Percentiles rank a stretch among this genome's conserved stretches.
Conservation (phyloP, 768 basidiomycete genomes). For the Lactarius trivialis region DNA sequence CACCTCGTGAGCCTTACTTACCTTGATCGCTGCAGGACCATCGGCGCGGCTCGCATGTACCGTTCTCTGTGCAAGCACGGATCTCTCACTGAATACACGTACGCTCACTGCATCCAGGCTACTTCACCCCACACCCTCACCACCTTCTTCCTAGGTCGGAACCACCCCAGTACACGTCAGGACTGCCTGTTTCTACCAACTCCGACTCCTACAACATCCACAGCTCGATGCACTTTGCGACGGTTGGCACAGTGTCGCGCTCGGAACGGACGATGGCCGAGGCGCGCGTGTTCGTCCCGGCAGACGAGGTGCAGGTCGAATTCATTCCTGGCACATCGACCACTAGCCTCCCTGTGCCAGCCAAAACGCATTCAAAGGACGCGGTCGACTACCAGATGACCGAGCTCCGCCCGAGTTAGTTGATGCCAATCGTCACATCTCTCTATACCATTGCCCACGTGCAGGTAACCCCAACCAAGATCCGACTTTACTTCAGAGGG, state of each 20-base stretch:
- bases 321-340: not conserved
- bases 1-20: not conserved
- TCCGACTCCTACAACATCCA: not conserved
- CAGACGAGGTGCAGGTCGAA: not conserved
- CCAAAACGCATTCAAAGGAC: not conserved
- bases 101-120: not conserved
- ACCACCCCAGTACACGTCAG: not conserved
- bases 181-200: not conserved
- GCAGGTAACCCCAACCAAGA: not conserved
- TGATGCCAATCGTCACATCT: not conserved
- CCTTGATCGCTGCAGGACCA: not conserved
- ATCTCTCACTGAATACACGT: slow-evolving; percentile 13
- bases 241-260: not conserved
- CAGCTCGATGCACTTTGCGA: not conserved
- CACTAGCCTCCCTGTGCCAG: not conserved
- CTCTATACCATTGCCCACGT: not conserved
- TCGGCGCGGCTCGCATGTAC: slow-evolving; percentile 14
- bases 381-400: not conserved
- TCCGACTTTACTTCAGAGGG: not conserved
- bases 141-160: not conserved
- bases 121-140: not conserved
- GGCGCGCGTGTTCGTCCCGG: not conserved
- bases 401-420: not conserved
- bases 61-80: slow-evolving; percentile 1
- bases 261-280: not conserved